phyloP scores from a whole-genome alignment of 2,329 filamentous ascomycete genomes.

The Sordariomycetes sp. region DNA sequence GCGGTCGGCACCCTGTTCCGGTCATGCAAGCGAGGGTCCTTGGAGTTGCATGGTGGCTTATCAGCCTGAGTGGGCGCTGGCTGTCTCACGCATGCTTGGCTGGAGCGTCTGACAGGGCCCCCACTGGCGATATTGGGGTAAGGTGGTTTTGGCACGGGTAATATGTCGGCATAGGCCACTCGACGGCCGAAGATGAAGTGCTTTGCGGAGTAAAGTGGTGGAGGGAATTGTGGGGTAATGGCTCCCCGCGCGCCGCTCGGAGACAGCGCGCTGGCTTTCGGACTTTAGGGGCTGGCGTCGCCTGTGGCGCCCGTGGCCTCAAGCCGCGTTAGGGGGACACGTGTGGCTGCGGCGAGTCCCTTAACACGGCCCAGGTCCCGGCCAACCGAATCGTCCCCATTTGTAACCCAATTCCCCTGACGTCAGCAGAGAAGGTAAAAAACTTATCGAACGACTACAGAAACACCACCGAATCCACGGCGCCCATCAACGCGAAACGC shows the following conservation, averaged over 20 bases:
- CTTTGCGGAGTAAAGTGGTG: background rate
- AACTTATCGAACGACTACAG: background rate
- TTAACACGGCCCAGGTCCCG: background rate
- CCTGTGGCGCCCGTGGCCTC: background rate
- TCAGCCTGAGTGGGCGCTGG: background rate
- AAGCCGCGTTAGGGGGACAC: background rate
- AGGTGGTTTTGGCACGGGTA: background rate
- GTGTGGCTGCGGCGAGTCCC: background rate
- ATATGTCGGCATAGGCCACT: background rate
- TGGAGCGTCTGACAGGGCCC: background rate
- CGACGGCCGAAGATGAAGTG: background rate
- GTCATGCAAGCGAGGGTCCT: background rate
- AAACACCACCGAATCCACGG: slow-evolving; percentile 4
- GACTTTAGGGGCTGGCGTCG: background rate
- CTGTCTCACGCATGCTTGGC: background rate
- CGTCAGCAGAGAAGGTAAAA: slow-evolving; percentile 1
- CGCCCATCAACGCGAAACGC: background rate
- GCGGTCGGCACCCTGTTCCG: background rate
- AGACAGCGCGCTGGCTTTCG: background rate
- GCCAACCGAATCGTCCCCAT: background rate
- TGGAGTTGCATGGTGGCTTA: background rate
- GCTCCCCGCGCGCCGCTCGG: background rate
- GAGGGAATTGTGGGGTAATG: background rate
- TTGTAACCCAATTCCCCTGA: background rate
- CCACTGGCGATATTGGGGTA: background rate